phyloP scores from a whole-genome alignment of 371 early-diverging fungal species.

The Mucor ambiguus region DNA sequence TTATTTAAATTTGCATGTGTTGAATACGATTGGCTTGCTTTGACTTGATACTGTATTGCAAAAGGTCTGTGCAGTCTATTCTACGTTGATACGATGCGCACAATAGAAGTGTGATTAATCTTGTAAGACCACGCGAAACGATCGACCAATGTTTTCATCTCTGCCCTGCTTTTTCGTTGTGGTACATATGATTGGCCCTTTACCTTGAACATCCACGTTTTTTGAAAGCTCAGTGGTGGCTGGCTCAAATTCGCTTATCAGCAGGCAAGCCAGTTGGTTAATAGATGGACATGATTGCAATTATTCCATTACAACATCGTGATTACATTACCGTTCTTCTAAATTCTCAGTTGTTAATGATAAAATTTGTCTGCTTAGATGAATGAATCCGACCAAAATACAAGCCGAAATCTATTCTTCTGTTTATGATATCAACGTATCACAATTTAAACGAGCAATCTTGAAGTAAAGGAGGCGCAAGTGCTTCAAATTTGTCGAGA shows the following conservation, averaged over 20 bases:
- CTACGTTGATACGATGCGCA: not conserved
- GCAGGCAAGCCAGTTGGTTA: not conserved
- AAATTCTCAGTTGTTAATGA: not conserved
- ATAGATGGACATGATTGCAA: not conserved
- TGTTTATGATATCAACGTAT: not conserved
- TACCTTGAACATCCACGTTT: not conserved
- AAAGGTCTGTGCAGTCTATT: slow-evolving; percentile 5
- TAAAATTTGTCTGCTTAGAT: not conserved
- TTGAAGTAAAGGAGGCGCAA: not conserved
- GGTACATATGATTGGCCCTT: not conserved
- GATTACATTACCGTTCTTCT: not conserved
- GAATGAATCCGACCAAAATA: not conserved
- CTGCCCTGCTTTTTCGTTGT: not conserved
- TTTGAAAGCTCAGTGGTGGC: not conserved
- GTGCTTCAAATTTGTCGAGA: not conserved
- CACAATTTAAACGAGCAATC: not conserved
- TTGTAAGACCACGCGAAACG: slow-evolving; percentile 3
- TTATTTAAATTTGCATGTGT: slow-evolving; percentile 2
- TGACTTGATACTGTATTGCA: not conserved
- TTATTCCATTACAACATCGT: not conserved
- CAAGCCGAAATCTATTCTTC: not conserved
- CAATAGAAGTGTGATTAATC: not conserved
- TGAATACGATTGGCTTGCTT: slow-evolving; percentile 2
- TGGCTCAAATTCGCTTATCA: not conserved
- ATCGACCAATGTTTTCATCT: slow-evolving; percentile 1